phyloP scores from a whole-genome alignment of 2,329 filamentous ascomycete species.

The Didymella segeticola region DNA sequence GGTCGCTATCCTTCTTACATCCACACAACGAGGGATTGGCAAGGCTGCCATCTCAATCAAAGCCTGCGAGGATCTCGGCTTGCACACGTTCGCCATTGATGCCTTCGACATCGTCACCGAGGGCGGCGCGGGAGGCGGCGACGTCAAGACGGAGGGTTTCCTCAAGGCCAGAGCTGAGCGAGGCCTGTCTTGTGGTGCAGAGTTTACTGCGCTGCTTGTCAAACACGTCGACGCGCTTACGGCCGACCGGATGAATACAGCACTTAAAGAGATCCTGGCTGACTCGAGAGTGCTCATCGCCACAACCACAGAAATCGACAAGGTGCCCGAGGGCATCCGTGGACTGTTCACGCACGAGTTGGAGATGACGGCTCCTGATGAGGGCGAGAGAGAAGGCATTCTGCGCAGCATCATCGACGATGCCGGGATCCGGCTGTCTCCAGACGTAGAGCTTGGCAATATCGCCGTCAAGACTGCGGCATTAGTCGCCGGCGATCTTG shows the following conservation, averaged over 20 bases:
- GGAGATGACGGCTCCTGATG: constrained; percentile 90
- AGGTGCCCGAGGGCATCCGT: constrained; percentile 87
- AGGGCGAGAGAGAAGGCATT: constrained; percentile 88
- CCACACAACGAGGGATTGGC: constrained; percentile 91
- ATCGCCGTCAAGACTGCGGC: constrained; percentile 96
- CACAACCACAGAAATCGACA: constrained; percentile 94
- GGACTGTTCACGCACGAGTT: constrained; percentile 95
- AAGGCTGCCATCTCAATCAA: constrained; percentile 80
- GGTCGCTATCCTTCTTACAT: constrained; percentile 84
- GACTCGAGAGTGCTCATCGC: constrained; percentile 84
- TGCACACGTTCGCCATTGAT: constrained; percentile 89
- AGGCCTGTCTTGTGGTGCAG: constrained; percentile 84
- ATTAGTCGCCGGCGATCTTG: constrained; percentile 89
- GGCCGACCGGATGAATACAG: constrained; percentile 85
- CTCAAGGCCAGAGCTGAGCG: constrained; percentile 86
- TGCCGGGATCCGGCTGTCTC: constrained; percentile 76
- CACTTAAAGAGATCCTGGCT: constrained; percentile 82
- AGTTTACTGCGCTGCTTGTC: constrained; percentile 84
- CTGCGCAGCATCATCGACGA: constrained; percentile 79
- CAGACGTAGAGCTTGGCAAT: constrained; percentile 81
- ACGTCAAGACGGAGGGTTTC: constrained; percentile 93
- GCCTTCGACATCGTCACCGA: constrained; percentile 95
- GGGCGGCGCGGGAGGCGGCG: constrained; percentile 81
- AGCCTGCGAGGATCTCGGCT: constrained; percentile 85
- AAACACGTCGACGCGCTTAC: constrained; percentile 90